A percentile compares a stretch with the other conserved stretches of the same genome.
phyloP scores from a whole-genome alignment of 345 rosid species.

The Firmiana major region DNA sequence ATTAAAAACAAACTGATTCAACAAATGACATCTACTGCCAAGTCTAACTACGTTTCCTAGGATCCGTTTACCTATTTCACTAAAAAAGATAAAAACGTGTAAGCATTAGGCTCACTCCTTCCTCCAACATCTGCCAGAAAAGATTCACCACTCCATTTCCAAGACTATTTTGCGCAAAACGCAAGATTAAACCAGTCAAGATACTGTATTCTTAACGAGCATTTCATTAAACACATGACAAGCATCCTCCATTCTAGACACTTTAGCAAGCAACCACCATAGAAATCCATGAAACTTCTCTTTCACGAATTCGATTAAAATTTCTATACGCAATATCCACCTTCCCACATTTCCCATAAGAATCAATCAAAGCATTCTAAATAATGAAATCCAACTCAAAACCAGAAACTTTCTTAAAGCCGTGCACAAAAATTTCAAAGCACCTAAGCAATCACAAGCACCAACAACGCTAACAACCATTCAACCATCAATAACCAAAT shows the following conservation, averaged over 20 bases:
- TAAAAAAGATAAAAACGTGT: conserved; percentile 33
- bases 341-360: conserved; percentile 46
- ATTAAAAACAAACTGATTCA: conserved; percentile 27
- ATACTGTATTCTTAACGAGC: conserved; percentile 15
- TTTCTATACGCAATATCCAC: conserved; percentile 17
- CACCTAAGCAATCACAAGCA: conserved; percentile 36
- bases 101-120: conserved; percentile 31
- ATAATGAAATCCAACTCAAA: conserved; percentile 31
- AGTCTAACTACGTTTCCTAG: conserved; percentile 31
- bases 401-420: conserved; percentile 25
- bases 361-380: conserved; percentile 40
- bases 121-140: conserved; percentile 34
- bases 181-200: conserved; percentile 42
- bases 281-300: conserved; percentile 50
- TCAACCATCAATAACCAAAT: conserved; percentile 27
- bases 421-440: conserved; percentile 34
- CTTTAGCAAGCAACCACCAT: conserved; percentile 30
- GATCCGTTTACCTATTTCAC: conserved; percentile 41
- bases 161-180: conserved; percentile 33
- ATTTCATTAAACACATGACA: conserved; percentile 25
- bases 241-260: conserved; percentile 35
- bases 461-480: conserved; percentile 38
- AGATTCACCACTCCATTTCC: conserved; percentile 30
- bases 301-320: conserved; percentile 28
- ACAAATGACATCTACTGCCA: conserved; percentile 8